Percentiles rank a stretch among this genome's conserved stretches.
phyloP scores from a whole-genome alignment of 495 filamentous ascomycete species.

The Elasticomyces elasticus region DNA sequence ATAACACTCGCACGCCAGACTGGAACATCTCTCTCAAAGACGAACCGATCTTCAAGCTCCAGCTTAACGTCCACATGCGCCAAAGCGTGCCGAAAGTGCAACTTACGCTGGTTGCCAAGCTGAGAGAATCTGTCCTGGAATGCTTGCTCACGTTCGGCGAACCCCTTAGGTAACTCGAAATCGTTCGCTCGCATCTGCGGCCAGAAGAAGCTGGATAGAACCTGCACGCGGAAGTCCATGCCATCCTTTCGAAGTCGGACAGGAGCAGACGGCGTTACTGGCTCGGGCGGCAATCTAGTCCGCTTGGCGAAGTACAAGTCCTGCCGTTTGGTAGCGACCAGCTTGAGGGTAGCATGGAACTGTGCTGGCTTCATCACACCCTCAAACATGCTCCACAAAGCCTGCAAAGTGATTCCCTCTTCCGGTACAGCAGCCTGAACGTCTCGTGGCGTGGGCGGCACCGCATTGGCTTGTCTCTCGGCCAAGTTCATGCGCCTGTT shows the following conservation, averaged over 20 bases:
- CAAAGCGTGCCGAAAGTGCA: constrained; percentile 76
- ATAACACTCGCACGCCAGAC: constrained; percentile 89
- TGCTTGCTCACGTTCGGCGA: constrained; percentile 51
- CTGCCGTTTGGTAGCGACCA: constrained; percentile 13
- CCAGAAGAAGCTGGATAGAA: constrained; percentile 92
- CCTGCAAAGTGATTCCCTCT: constrained; percentile 25
- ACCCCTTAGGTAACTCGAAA: constrained; percentile 58
- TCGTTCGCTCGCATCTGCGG: constrained; percentile 67
- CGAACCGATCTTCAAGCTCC: constrained; percentile 68
- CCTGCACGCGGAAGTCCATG: constrained; percentile 44
- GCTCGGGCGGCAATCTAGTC: constrained; percentile 3
- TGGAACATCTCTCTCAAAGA: constrained; percentile 57
- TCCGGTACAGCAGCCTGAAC: constrained; percentile 27
- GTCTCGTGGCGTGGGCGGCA: constrained; percentile 23
- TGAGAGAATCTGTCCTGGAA: constrained; percentile 71
- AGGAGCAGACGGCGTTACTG: not conserved
- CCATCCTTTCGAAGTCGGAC: not conserved
- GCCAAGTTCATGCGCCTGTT: constrained; percentile 40
- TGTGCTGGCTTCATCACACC: constrained; percentile 7
- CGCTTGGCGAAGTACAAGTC: constrained; percentile 17
- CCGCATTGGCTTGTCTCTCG: constrained; percentile 37
- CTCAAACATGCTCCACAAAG: constrained; percentile 6
- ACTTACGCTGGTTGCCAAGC: constrained; percentile 51
- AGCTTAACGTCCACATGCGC: constrained; percentile 74
- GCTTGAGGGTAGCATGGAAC: constrained; percentile 12